Evolutionary conservation across 108 stramenopile genomes (phyloP).

Genomic region (Nannochloropsis gaditana): DNA sequence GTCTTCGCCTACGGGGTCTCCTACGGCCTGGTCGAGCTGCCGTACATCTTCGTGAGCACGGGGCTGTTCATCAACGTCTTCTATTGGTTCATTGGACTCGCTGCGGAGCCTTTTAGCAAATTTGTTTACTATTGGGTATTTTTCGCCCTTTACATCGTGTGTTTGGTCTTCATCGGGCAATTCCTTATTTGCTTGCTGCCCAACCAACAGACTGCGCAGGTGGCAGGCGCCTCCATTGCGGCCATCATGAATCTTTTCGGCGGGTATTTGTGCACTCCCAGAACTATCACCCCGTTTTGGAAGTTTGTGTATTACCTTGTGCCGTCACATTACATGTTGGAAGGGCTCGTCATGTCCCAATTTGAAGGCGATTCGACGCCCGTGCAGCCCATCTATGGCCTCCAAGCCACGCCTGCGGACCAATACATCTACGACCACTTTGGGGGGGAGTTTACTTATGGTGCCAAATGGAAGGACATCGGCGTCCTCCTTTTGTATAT

Average conservation of each 20-base stretch:
- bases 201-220: slow-evolving; percentile 24
- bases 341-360: slow-evolving; percentile 39
- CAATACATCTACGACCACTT: slow-evolving; percentile 25
- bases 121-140: slow-evolving; percentile 51
- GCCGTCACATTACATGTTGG: slow-evolving; percentile 47
- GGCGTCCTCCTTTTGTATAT: slow-evolving; percentile 29
- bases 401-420: background rate
- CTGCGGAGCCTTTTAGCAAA: slow-evolving; percentile 30
- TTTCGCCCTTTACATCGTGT: slow-evolving; percentile 30
- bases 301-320: slow-evolving; percentile 36
- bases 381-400: slow-evolving; percentile 21
- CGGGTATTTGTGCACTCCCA: slow-evolving; percentile 34
- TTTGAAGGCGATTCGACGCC: slow-evolving; percentile 35
- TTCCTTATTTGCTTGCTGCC: slow-evolving; percentile 22
- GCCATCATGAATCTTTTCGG: slow-evolving; percentile 31
- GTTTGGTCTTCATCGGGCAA: slow-evolving; percentile 32
- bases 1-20: slow-evolving; percentile 32
- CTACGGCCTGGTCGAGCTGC: slow-evolving; percentile 33
- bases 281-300: slow-evolving; percentile 15
- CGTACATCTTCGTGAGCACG: slow-evolving; percentile 42
- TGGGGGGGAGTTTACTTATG: slow-evolving; percentile 39
- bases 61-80: slow-evolving; percentile 47
- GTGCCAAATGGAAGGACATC: slow-evolving; percentile 28
- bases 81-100: slow-evolving; percentile 51
- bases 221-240: slow-evolving; percentile 21